A percentile compares a stretch with the other conserved stretches of the same genome.
These are phyloP conservation scores for Phytophthora megakarya DNA, from an alignment of 352 stramenopile genomes.

Conservation along the genomic window DNA sequence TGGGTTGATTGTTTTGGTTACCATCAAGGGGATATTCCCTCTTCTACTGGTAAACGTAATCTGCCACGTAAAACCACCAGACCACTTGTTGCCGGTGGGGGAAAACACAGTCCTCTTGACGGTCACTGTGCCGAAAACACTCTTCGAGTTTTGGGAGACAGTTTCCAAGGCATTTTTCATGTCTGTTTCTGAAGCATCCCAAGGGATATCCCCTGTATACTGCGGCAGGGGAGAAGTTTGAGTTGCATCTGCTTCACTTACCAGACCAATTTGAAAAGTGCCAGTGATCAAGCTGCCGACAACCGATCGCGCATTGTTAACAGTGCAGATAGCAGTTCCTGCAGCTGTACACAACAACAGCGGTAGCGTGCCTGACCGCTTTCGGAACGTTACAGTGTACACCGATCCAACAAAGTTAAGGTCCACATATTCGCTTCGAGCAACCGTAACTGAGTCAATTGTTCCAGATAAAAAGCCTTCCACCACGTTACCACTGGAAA, in stretches of 20 bases:
- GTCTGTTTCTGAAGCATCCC: slow-evolving; percentile 77
- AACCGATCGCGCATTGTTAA: slow-evolving; percentile 34
- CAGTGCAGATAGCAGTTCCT: slow-evolving; percentile 35
- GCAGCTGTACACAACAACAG: slow-evolving; percentile 54
- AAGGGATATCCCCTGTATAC: slow-evolving; percentile 45
- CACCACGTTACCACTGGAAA: slow-evolving; percentile 44
- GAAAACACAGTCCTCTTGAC: slow-evolving; percentile 87
- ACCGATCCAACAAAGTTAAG: slow-evolving; percentile 54
- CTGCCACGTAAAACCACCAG: slow-evolving; percentile 93
- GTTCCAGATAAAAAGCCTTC: slow-evolving; percentile 53
- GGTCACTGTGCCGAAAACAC: slow-evolving; percentile 86
- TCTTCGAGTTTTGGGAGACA: slow-evolving; percentile 43
- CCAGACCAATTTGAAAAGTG: slow-evolving; percentile 60
- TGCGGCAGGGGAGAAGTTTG: slow-evolving; percentile 16
- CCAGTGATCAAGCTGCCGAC: slow-evolving; percentile 75
- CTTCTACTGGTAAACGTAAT: slow-evolving; percentile 90
- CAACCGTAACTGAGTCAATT: slow-evolving; percentile 60
- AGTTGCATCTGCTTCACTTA: slow-evolving; percentile 42
- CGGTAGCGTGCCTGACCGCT: slow-evolving; percentile 63
- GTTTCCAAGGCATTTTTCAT: slow-evolving; percentile 61
- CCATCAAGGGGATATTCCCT: slow-evolving; percentile 88
- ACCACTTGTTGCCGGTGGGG: slow-evolving; percentile 88
- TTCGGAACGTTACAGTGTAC: slow-evolving; percentile 70
- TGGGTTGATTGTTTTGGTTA: slow-evolving; percentile 8
- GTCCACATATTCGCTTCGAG: slow-evolving; percentile 41